phyloP scores from a whole-genome alignment of 1,284 basidiomycete genomes.

The Gomphus sp. region DNA sequence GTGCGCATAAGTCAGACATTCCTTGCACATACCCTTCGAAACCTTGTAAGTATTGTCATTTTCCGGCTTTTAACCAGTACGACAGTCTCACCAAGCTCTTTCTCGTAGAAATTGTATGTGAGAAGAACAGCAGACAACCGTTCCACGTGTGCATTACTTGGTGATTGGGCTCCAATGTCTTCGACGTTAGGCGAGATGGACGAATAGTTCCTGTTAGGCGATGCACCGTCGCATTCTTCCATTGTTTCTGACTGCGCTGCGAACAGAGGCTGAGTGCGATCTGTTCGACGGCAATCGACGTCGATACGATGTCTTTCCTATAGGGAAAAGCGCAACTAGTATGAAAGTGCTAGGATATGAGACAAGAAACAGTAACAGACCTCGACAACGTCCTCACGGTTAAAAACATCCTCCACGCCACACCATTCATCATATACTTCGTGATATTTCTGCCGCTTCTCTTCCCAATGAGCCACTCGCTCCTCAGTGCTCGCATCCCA shows the following conservation, averaged over 20 bases:
- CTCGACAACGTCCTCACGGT: constrained; percentile 69
- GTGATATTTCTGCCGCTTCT: constrained; percentile 59
- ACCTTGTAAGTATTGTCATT: constrained; percentile 16
- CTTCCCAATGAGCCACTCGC: constrained; percentile 47
- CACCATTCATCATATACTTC: constrained; percentile 72
- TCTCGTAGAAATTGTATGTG: constrained; percentile 90
- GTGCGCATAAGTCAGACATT: constrained; percentile 95
- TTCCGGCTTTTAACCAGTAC: not conserved
- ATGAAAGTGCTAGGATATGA: constrained; percentile 6
- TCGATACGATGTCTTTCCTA: constrained; percentile 83
- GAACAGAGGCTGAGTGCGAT: constrained; percentile 85
- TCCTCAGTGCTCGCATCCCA: constrained; percentile 62
- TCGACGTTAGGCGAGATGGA: constrained; percentile 60
- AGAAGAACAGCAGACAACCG: constrained; percentile 74
- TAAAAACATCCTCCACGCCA: constrained; percentile 71
- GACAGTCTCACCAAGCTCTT: constrained; percentile 65
- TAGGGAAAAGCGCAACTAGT: constrained; percentile 2
- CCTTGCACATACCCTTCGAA: constrained; percentile 81
- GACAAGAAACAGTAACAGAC: constrained; percentile 23
- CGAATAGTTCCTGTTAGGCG: constrained; percentile 42
- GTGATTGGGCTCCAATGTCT: constrained; percentile 75
- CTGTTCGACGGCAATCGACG: constrained; percentile 96
- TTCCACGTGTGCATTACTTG: constrained; percentile 81
- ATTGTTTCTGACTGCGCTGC: constrained; percentile 38
- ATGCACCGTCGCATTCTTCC: constrained; percentile 32